phyloP scores from a whole-genome alignment of 2,329 filamentous ascomycete genomes.

The Diaporthe batatas region DNA sequence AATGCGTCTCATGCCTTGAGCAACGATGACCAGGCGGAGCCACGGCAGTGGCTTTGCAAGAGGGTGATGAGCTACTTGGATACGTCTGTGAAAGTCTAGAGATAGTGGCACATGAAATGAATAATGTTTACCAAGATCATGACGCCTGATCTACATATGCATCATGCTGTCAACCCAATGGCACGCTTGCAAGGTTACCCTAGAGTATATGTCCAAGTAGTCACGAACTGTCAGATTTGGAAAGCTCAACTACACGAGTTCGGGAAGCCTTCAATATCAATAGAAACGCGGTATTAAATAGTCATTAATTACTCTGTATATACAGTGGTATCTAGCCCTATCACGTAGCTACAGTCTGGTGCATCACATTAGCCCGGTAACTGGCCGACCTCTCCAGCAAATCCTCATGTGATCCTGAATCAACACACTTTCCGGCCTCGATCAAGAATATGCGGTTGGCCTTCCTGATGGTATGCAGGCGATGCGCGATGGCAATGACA shows the following conservation, averaged over 20 bases:
- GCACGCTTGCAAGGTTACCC: no score
- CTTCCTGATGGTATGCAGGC: slow-evolving; percentile 58
- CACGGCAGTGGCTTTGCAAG: slow-evolving; percentile 46
- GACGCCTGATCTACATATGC: no score
- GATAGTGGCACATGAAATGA: no score
- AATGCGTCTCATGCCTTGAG: slow-evolving; percentile 63
- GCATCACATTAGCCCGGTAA: slow-evolving; percentile 51
- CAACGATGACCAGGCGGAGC: slow-evolving; percentile 60
- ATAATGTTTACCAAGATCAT: neutral
- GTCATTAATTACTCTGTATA: neutral
- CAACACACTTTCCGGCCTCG: slow-evolving; percentile 55
- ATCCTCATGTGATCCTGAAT: slow-evolving; percentile 51
- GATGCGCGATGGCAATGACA: slow-evolving; percentile 59
- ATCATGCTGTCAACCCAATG: no score
- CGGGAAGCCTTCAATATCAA: no score
- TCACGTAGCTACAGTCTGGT: slow-evolving; percentile 48
- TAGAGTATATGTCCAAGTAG: no score
- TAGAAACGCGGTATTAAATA: neutral
- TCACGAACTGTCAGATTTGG: no score
- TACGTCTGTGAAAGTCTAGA: neutral
- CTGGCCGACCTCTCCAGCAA: slow-evolving; percentile 48
- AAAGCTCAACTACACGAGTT: no score
- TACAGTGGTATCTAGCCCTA: neutral
- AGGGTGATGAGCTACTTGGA: slow-evolving; percentile 43
- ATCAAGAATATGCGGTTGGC: slow-evolving; percentile 60